These are phyloP conservation scores for Lactarius deliciosus DNA, from an alignment of 768 basidiomycete species.

Conservation along the genomic window DNA sequence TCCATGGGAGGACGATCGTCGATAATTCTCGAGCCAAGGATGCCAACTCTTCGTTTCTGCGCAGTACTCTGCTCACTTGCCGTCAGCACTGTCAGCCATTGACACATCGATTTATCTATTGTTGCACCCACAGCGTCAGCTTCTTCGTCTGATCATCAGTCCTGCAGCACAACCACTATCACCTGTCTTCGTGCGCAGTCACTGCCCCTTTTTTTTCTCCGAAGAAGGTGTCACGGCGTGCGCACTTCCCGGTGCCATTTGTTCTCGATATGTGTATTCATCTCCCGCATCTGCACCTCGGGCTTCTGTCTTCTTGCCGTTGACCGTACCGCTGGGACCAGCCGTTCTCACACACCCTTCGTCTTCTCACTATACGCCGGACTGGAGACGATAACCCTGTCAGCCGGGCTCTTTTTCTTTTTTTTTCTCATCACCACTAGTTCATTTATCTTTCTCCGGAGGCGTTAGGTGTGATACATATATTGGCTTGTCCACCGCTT, in stretches of 20 bases:
- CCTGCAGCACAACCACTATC: background rate
- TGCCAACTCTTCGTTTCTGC: background rate
- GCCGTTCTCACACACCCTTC: background rate
- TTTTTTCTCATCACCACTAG: background rate
- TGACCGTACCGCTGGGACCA: background rate
- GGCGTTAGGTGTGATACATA: background rate
- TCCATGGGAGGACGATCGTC: background rate
- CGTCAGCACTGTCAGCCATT: background rate
- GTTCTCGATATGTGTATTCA: background rate
- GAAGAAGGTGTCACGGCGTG: slow-evolving; percentile 1
- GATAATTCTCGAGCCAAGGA: background rate
- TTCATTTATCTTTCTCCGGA: background rate
- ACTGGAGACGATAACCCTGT: background rate
- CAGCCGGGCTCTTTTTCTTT: background rate
- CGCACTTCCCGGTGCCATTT: background rate
- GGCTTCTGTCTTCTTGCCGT: slow-evolving; percentile 8
- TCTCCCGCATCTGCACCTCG: background rate
- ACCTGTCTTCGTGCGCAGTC: slow-evolving; percentile 1
- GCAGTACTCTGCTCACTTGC: background rate
- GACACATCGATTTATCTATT: background rate
- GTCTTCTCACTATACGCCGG: background rate
- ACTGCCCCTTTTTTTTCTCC: background rate
- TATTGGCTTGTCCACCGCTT: background rate
- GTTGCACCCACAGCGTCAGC: background rate
- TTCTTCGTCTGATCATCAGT: slow-evolving; percentile 6